Evolutionary conservation across 805 yeast genomes (phyloP), one percentile per base, ranked within the genome.

Genomic region (Ogataea populi-albae): DNA sequence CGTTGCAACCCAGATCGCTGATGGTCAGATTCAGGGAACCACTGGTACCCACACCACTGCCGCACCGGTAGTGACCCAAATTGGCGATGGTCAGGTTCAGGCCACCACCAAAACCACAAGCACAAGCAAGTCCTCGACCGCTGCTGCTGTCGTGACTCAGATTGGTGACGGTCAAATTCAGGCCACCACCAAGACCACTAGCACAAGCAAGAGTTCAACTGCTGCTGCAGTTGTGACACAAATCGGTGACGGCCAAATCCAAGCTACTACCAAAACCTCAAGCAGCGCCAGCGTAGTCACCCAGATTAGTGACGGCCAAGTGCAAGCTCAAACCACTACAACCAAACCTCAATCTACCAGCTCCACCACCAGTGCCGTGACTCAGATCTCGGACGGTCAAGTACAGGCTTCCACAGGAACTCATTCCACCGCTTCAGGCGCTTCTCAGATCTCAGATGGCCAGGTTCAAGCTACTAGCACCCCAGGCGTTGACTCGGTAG

Each of bases 1-100:
- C 26, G 63, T 69, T 33, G 58, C 64, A 23, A 64, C 77, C 45
- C 81, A 75, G 60, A 75, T 77, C 40, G 67, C 68, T 44, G 82
- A 76, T 47, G 81, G 81, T 47, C 81, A 75, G 60, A 62, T 74
- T 56, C 81, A 75, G 55, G 69, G 70, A 23, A 62, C 69, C 46
- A 15, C 46, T 17, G 23, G 42, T 21, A 19, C 36, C 3, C 10
- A 26, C n/a, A 17, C 32, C 18, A 41, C 55, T 29, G n/a, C n/a
- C n/a, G n/a, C n/a, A n/a, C n/a, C n/a, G n/a, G n/a, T n/a, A n/a
- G n/a, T n/a, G n/a, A 55, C 69, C 52, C 75, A 69, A 54, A 71
- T 71, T 38, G 59, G 61, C 42, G 76, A 69, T 44, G 78, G 78
- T 47, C 78, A 73, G 55, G 59, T 70, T 51, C 74, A 70, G 54